These are phyloP conservation scores for Psilocybe azurescens DNA, from an alignment of 768 basidiomycete species.

Conservation along the genomic window DNA sequence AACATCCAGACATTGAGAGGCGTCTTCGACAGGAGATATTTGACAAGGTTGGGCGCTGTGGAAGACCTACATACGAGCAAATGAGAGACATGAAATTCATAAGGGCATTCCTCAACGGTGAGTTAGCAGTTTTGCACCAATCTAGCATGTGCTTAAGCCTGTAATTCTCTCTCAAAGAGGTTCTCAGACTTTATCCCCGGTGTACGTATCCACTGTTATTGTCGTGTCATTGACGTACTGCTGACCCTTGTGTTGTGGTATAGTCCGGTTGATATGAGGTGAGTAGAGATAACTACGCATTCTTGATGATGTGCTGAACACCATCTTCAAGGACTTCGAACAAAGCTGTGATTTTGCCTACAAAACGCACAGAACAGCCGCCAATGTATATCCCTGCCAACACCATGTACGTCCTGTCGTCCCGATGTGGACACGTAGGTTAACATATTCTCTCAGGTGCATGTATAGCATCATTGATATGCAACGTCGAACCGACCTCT, in stretches of 20 bases:
- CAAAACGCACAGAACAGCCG: background rate
- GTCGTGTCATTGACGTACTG: background rate
- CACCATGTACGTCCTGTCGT: background rate
- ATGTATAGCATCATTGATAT: slow-evolving; percentile 47
- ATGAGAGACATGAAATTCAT: slow-evolving; percentile 50
- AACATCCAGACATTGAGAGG: slow-evolving; percentile 41
- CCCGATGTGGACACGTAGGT: background rate
- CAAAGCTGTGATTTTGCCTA: background rate
- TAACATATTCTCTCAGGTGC: background rate
- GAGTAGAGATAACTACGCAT: no score
- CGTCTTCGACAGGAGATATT: slow-evolving; percentile 47
- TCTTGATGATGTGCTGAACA: no score
- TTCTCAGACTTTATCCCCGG: slow-evolving; percentile 46
- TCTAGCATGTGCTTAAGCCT: background rate
- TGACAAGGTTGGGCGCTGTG: slow-evolving; percentile 37
- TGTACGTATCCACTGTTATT: slow-evolving; percentile 25
- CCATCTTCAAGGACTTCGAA: background rate
- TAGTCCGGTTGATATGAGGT: slow-evolving; percentile 11
- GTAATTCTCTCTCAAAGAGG: slow-evolving; percentile 34
- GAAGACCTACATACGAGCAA: slow-evolving; percentile 46
- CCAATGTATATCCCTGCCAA: background rate
- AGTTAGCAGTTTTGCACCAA: background rate
- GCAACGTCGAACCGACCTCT: slow-evolving; percentile 53
- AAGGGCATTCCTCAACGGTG: slow-evolving; percentile 36
- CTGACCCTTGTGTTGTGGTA: background rate